These are phyloP conservation scores for Mucor velutinosus DNA, from an alignment of 371 early-diverging fungal genomes.

Conservation along the genomic window DNA sequence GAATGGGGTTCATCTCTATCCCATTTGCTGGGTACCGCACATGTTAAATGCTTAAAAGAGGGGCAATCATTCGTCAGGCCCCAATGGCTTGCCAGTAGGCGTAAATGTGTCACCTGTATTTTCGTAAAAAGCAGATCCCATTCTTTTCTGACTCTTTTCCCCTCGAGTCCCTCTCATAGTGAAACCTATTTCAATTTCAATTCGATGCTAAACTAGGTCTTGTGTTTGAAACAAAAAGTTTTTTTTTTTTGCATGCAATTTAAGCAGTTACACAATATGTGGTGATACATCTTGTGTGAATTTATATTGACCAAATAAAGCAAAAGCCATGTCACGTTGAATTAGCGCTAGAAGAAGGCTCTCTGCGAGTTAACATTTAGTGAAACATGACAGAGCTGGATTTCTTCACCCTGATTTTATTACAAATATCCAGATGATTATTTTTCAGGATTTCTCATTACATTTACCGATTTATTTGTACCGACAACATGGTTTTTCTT, in stretches of 20 bases:
- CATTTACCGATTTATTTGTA: not conserved
- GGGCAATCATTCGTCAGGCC: not conserved
- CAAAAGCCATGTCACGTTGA: not conserved
- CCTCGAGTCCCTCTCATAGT: not conserved
- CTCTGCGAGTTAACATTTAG: constrained; percentile 12
- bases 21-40: not conserved
- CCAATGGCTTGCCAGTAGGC: not conserved
- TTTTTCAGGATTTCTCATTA: not conserved
- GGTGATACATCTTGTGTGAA: constrained; percentile 26
- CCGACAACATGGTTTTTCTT: not conserved
- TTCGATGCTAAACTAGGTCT: not conserved
- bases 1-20: not conserved
- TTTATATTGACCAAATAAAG: constrained; percentile 13
- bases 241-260: not conserved
- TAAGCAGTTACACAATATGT: constrained; percentile 18
- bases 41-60: not conserved
- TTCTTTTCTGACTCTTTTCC: not conserved
- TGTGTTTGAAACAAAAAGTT: not conserved
- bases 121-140: not conserved
- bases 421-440: not conserved
- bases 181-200: not conserved
- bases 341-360: not conserved
- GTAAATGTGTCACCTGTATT: not conserved
- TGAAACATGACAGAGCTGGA: constrained; percentile 8
- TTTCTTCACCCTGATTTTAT: not conserved